Evolutionary conservation across 2,329 filamentous ascomycete genomes (phyloP).

Genomic region (Didymella lethalis): DNA sequence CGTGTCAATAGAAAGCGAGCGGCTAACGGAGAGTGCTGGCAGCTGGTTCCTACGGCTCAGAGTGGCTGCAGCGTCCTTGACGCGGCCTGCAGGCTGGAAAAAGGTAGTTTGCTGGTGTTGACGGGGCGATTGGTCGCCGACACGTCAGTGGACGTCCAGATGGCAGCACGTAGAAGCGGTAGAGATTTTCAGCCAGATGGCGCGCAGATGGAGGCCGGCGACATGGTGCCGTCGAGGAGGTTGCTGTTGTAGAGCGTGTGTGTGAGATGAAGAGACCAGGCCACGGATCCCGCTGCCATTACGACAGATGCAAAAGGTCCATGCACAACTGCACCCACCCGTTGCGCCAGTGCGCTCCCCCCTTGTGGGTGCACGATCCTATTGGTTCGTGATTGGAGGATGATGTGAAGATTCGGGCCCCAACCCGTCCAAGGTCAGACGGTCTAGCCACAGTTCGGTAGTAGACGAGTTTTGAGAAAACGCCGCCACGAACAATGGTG

Average conservation of each 20-base stretch:
- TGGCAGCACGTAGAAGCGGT: slow-evolving; percentile 6
- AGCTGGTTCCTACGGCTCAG: slow-evolving; percentile 6
- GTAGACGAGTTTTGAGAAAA: slow-evolving; percentile 1
- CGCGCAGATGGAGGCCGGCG: slow-evolving; percentile 28
- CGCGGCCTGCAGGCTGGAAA: slow-evolving; percentile 6
- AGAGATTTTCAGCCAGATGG: slow-evolving; percentile 30
- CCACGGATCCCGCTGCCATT: slow-evolving; percentile 33
- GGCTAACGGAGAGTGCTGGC: neutral
- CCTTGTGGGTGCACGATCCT: slow-evolving; percentile 1
- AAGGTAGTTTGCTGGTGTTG: slow-evolving; percentile 33
- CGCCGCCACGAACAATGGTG: neutral
- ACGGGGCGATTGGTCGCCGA: slow-evolving; percentile 43
- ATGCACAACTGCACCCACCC: slow-evolving; percentile 1
- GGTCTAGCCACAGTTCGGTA: neutral
- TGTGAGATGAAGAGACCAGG: slow-evolving; percentile 39
- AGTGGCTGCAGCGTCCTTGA: slow-evolving; percentile 9
- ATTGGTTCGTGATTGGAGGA: neutral
- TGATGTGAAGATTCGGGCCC: slow-evolving; percentile 4
- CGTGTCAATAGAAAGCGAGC: slow-evolving; percentile 22
- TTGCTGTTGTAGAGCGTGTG: slow-evolving; percentile 30
- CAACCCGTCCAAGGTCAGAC: neutral
- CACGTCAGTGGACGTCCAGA: slow-evolving; percentile 33
- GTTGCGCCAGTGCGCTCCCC: slow-evolving; percentile 1
- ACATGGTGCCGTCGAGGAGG: slow-evolving; percentile 37
- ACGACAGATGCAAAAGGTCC: slow-evolving; percentile 15